Conservation (phyloP, 1,284 basidiomycete genomes). For the Pyrrhoderma lamaoense region DNA sequence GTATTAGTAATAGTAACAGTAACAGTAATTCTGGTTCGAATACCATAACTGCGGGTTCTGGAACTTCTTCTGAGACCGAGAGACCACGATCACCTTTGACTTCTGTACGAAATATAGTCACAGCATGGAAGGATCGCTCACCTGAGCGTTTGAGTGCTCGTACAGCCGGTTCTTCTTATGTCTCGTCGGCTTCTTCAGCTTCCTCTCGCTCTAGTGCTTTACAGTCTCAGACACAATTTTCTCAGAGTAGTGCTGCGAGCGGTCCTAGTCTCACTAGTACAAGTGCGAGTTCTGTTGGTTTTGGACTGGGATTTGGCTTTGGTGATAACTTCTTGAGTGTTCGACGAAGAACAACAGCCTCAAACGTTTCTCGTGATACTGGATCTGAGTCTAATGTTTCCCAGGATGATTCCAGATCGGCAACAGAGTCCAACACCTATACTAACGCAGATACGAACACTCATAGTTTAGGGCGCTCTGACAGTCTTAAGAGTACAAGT, state of each 20-base stretch:
- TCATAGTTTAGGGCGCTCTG: constrained; percentile 9
- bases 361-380: constrained; percentile 4
- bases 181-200: constrained; percentile 23
- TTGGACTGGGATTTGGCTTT: constrained; percentile 27
- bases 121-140: constrained; percentile 66
- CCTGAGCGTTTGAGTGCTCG: constrained; percentile 24
- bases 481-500: constrained; percentile 18
- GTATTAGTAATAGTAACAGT: too few relatives aligned
- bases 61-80: constrained; percentile 14
- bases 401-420: constrained; percentile 6
- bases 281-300: constrained; percentile 28
- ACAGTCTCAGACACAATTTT: too few relatives aligned
- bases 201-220: too few relatives aligned
- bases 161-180: constrained; percentile 22
- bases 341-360: constrained; percentile 46
- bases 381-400: constrained; percentile 16
- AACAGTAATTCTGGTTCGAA: too few relatives aligned
- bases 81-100: constrained; percentile 53
- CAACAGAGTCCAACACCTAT: not conserved
- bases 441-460: constrained; percentile 3
- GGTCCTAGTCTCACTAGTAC: constrained; percentile 28
- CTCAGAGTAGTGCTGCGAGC: constrained; percentile 4
- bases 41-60: not conserved
- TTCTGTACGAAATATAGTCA: constrained; percentile 72
- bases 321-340: constrained; percentile 56